Percentiles rank a stretch among this genome's conserved stretches.
Evolutionary conservation across 2,329 filamentous ascomycete genomes (phyloP).

Genomic region (Calonectria naviculata): DNA sequence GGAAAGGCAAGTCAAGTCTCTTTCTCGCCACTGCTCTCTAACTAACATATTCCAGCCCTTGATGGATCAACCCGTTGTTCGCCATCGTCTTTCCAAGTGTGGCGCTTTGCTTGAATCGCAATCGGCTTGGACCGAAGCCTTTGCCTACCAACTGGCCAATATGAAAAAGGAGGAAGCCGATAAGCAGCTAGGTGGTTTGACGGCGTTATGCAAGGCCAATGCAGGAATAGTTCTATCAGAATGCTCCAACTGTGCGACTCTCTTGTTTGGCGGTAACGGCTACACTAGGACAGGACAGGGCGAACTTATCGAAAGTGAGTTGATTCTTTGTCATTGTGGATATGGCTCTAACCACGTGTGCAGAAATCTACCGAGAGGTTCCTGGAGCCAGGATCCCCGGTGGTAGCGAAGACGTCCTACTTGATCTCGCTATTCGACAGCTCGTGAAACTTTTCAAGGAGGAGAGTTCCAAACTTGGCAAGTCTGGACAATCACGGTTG

Average conservation of each 20-base stretch:
- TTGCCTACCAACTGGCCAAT: slow-evolving; percentile 75
- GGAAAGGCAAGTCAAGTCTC: slow-evolving; percentile 33
- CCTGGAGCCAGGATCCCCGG: slow-evolving; percentile 37
- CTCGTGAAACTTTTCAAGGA: slow-evolving; percentile 32
- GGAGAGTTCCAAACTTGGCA: not conserved
- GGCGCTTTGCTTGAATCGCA: slow-evolving; percentile 76
- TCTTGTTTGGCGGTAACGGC: slow-evolving; percentile 81
- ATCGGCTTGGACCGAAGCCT: slow-evolving; percentile 79
- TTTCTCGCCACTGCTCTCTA: not conserved
- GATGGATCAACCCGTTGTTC: slow-evolving; percentile 80
- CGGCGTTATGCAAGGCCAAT: slow-evolving; percentile 78
- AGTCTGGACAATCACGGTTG: not conserved
- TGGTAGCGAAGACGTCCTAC: slow-evolving; percentile 39
- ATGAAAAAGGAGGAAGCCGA: slow-evolving; percentile 70
- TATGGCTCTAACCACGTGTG: not conserved
- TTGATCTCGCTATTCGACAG: slow-evolving; percentile 36
- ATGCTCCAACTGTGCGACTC: slow-evolving; percentile 74
- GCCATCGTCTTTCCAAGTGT: slow-evolving; percentile 77
- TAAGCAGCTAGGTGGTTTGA: slow-evolving; percentile 75
- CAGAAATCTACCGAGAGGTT: slow-evolving; percentile 44
- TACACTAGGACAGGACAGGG: slow-evolving; percentile 77
- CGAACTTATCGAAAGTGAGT: slow-evolving; percentile 76
- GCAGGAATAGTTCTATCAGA: slow-evolving; percentile 78
- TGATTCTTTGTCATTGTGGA: slow-evolving; percentile 10
- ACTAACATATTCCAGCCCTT: slow-evolving; percentile 53